phyloP scores from a whole-genome alignment of 2,329 filamentous ascomycete genomes.

The Penicillium verrucosum region DNA sequence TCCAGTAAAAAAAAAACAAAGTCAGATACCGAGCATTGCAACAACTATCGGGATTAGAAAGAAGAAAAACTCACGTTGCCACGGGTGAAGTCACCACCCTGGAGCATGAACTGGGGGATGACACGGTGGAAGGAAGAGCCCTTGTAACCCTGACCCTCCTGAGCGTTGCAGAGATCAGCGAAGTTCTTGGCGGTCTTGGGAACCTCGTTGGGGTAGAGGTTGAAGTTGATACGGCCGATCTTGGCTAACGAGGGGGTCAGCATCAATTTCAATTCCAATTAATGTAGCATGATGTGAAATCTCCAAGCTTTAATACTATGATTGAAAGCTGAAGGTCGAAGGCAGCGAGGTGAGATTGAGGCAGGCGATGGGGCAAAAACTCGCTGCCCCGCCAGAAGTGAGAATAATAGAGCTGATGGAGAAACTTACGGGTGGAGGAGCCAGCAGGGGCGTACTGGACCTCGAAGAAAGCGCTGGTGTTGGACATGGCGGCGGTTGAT shows the following conservation, averaged over 20 bases:
- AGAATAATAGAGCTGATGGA: conserved; percentile 10
- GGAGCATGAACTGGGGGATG: conserved; percentile 91
- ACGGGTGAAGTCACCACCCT: conserved; percentile 93
- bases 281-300: conserved; percentile 20
- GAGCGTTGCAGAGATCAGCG: conserved; percentile 73
- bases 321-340: not conserved
- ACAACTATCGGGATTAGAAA: not conserved
- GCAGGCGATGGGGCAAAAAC: conserved; percentile 8
- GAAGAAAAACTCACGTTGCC: conserved; percentile 66
- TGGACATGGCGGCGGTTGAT: conserved; percentile 70
- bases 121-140: conserved; percentile 87
- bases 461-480: conserved; percentile 70
- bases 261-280: conserved; percentile 12
- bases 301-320: not conserved
- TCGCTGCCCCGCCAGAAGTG: conserved; percentile 16
- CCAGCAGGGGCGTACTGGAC: conserved; percentile 56
- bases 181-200: conserved; percentile 89
- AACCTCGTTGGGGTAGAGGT: conserved; percentile 79
- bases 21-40: conserved; percentile 10
- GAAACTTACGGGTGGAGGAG: conserved; percentile 29
- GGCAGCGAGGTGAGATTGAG: not conserved
- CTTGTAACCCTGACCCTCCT: conserved; percentile 80
- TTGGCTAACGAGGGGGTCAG: conserved; percentile 54
- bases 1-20: not conserved
- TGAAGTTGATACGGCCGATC: conserved; percentile 78